phyloP scores from a whole-genome alignment of 345 rosid species.

The Durio zibethinus region DNA sequence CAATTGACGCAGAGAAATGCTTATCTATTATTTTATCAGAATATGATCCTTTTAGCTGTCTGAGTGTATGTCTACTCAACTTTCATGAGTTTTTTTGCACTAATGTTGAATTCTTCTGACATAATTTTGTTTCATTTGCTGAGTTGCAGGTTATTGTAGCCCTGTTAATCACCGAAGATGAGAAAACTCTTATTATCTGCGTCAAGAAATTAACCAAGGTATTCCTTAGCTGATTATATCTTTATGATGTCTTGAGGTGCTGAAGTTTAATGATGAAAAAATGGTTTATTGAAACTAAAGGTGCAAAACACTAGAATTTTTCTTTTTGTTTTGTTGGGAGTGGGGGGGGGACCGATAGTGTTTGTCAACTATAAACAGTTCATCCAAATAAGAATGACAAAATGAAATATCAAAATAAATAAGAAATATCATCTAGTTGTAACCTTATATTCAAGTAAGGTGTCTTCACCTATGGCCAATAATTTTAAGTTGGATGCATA shows the following conservation, averaged over 20 bases:
- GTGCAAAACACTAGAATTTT: background rate
- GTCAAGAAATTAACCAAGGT: conserved; percentile 58
- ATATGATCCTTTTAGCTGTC: conserved; percentile 55
- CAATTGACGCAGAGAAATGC: conserved; percentile 52
- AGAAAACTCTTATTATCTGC: conserved; percentile 51
- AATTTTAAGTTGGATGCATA: background rate
- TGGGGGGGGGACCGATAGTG: background rate
- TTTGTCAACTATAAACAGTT: background rate
- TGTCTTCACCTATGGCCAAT: background rate
- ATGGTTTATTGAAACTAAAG: background rate
- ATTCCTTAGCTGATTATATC: background rate
- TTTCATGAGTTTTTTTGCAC: background rate
- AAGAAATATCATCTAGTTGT: background rate
- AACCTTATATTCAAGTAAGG: background rate
- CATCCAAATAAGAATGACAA: background rate
- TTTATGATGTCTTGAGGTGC: background rate
- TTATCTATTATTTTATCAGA: conserved; percentile 38
- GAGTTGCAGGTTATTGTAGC: conserved; percentile 47
- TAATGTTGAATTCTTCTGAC: background rate
- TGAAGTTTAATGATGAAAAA: background rate
- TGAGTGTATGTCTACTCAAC: conserved; percentile 37
- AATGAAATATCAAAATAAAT: background rate
- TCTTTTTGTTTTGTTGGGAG: background rate
- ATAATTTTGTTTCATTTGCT: background rate
- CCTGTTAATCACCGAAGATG: conserved; percentile 49